These are phyloP conservation scores for Tylopilus sp. DNA, from an alignment of 768 basidiomycete species.

Conservation along the genomic window DNA sequence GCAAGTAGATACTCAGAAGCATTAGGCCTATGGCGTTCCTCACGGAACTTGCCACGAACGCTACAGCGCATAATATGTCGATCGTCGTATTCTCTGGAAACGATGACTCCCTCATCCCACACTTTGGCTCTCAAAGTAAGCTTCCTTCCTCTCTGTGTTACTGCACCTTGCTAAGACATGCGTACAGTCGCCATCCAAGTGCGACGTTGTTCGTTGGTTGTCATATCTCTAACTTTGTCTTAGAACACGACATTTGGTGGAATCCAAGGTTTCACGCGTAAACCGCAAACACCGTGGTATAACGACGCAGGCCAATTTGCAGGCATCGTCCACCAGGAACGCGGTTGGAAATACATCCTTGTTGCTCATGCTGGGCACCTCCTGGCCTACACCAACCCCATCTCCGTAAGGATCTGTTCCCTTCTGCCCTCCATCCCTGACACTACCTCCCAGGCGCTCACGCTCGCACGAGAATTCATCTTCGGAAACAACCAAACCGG, in stretches of 20 bases:
- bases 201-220: neutral
- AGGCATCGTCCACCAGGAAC: conserved; percentile 72
- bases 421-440: neutral
- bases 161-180: conserved; percentile 2
- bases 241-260: conserved; percentile 83
- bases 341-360: conserved; percentile 50
- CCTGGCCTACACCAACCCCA: conserved; percentile 32
- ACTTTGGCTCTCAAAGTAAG: conserved; percentile 60
- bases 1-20: neutral
- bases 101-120: conserved; percentile 61
- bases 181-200: conserved; percentile 54
- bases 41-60: conserved; percentile 61
- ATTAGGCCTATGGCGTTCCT: conserved; percentile 61
- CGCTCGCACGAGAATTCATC: conserved; percentile 62
- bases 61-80: conserved; percentile 43
- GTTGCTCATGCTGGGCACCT: conserved; percentile 39
- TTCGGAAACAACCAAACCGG: conserved; percentile 63
- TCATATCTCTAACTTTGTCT: neutral
- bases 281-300: conserved; percentile 64
- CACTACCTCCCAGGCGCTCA: conserved; percentile 43
- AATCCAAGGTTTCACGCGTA: conserved; percentile 67
- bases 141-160: neutral
- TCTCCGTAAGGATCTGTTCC: conserved; percentile 38
- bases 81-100: conserved; percentile 65
- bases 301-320: conserved; percentile 54